A percentile compares a stretch with the other conserved stretches of the same genome.
These are phyloP conservation scores for Echinochloa phyllopogon DNA, from an alignment of 176 grass and related monocot genomes.

Conservation along the genomic window DNA sequence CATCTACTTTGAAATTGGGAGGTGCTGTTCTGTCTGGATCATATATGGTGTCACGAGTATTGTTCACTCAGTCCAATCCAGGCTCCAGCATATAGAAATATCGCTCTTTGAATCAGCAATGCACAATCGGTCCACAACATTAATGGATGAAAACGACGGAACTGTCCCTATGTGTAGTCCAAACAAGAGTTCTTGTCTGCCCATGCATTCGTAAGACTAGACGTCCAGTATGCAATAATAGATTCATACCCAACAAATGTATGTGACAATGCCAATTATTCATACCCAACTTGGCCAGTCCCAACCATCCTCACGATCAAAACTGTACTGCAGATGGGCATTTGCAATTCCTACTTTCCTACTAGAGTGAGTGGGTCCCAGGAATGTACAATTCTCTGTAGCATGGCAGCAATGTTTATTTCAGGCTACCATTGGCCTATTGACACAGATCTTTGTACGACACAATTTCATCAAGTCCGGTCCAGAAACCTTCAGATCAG, in stretches of 20 bases:
- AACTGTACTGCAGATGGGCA: background rate
- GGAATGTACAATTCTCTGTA: background rate
- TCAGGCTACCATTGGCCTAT: background rate
- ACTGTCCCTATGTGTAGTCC: background rate
- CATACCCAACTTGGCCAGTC: background rate
- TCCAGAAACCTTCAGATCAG: no score
- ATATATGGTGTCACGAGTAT: background rate
- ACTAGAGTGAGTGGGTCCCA: background rate
- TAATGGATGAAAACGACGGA: background rate
- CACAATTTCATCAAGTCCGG: background rate
- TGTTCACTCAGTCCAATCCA: background rate
- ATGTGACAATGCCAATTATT: background rate
- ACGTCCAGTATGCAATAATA: no score
- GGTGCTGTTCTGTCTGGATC: background rate
- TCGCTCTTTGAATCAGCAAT: slow-evolving; percentile 18
- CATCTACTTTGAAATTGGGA: slow-evolving; percentile 34
- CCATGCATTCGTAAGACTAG: no score
- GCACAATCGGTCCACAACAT: background rate
- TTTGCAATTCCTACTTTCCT: background rate
- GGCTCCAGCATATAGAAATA: background rate
- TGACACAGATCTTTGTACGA: background rate
- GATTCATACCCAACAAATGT: background rate
- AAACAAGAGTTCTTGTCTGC: background rate
- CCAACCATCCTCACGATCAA: background rate
- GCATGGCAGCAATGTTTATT: background rate